These are phyloP conservation scores for Hepatocystis sp. DNA, from an alignment of 169 alveolate genomes.

Conservation along the genomic window DNA sequence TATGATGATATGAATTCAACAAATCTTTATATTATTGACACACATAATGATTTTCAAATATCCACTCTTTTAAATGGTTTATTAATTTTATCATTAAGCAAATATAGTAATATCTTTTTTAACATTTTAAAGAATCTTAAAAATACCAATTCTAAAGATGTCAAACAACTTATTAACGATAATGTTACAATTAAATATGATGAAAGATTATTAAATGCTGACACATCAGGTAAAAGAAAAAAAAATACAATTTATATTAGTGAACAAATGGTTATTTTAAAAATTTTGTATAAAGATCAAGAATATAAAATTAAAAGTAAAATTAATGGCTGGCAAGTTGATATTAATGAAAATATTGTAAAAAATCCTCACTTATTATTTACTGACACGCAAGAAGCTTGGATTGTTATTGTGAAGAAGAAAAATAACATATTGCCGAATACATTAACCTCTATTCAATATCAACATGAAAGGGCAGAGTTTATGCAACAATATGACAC, in stretches of 20 bases:
- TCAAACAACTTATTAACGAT: constrained; percentile 51
- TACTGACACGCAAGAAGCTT: constrained; percentile 15
- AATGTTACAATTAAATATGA: constrained; percentile 50
- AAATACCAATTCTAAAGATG: constrained; percentile 1
- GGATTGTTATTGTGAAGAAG: constrained; percentile 61
- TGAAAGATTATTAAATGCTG: constrained; percentile 43
- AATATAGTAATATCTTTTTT: constrained; percentile 22
- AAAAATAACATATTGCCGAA: constrained; percentile 5
- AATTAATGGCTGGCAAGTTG: constrained; percentile 49
- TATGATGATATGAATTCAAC: constrained; percentile 46
- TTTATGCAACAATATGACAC: constrained; percentile 11
- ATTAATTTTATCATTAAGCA: constrained; percentile 29
- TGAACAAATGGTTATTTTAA: constrained; percentile 35
- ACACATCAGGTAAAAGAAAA: constrained; percentile 62
- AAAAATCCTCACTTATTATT: constrained; percentile 28
- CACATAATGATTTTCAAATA: constrained; percentile 37
- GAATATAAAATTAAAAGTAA: constrained; percentile 37
- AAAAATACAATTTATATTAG: constrained; percentile 39
- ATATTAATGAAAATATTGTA: constrained; percentile 50
- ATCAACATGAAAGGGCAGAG: constrained; percentile 24
- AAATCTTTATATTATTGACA: constrained; percentile 8
- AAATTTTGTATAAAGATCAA: constrained; percentile 40
- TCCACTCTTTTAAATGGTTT: constrained; percentile 33
- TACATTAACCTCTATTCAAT: constrained; percentile 12
- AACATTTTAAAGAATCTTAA: constrained; percentile 41